A percentile compares a stretch with the other conserved stretches of the same genome.
phyloP scores from a whole-genome alignment of 164 flowering plant genomes.

The Warburgia ugandensis region DNA sequence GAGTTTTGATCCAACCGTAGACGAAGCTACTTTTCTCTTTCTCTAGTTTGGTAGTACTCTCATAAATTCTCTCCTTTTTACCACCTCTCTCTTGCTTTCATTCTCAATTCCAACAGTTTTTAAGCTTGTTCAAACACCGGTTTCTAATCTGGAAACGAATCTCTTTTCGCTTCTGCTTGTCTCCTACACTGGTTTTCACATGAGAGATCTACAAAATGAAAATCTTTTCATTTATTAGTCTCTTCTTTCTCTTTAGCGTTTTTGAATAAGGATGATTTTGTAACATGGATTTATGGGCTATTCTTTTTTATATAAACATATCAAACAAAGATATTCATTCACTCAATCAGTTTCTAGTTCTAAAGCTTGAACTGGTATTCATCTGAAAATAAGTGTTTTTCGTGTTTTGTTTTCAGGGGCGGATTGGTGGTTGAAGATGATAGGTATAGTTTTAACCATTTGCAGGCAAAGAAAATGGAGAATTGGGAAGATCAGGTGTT shows the following conservation, averaged over 20 bases:
- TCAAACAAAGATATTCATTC: not conserved
- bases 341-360: not conserved
- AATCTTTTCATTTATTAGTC: too few relatives aligned
- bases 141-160: too few relatives aligned
- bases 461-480: slow-evolving; percentile 41
- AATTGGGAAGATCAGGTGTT: slow-evolving; percentile 61
- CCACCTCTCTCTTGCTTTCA: too few relatives aligned
- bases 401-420: slow-evolving; percentile 29
- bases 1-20: too few relatives aligned
- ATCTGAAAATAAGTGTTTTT: not conserved
- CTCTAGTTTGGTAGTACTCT: too few relatives aligned
- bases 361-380: not conserved
- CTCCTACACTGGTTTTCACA: not conserved
- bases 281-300: not conserved
- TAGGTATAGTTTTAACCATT: slow-evolving; percentile 23
- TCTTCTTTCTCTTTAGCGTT: too few relatives aligned
- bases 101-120: too few relatives aligned
- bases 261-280: too few relatives aligned
- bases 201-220: not conserved
- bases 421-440: slow-evolving; percentile 54
- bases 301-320: not conserved
- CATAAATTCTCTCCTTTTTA: too few relatives aligned
- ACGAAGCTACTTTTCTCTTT: too few relatives aligned
- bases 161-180: too few relatives aligned
- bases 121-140: too few relatives aligned